These are phyloP conservation scores for Anthracocystis walkeri DNA, from an alignment of 1,284 basidiomycete genomes.

Conservation along the genomic window DNA sequence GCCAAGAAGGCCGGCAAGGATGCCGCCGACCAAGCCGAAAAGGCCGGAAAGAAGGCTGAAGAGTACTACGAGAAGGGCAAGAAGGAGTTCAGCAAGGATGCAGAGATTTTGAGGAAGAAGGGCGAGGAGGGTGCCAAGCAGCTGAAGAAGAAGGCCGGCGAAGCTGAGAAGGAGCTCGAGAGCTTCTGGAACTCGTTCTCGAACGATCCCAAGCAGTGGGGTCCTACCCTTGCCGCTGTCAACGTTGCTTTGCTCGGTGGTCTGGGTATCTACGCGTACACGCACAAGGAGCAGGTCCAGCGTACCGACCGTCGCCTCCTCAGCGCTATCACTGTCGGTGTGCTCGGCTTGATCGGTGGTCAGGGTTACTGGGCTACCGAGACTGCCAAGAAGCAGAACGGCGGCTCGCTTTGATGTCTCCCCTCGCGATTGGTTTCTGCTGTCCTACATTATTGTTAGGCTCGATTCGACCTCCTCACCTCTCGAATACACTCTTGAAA, in stretches of 20 bases:
- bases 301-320: slow-evolving; percentile 61
- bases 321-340: slow-evolving; percentile 58
- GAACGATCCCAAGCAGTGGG: slow-evolving; percentile 65
- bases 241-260: slow-evolving; percentile 65
- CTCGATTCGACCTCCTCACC: background rate
- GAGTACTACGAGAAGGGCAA: slow-evolving; percentile 47
- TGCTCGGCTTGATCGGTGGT: slow-evolving; percentile 61
- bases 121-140: slow-evolving; percentile 57
- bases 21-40: slow-evolving; percentile 24
- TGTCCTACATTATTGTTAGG: slow-evolving; percentile 16
- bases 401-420: slow-evolving; percentile 15
- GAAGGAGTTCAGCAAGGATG: slow-evolving; percentile 49
- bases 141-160: slow-evolving; percentile 47
- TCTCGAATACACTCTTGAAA: slow-evolving; percentile 10
- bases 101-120: slow-evolving; percentile 44
- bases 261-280: slow-evolving; percentile 66
- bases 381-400: slow-evolving; percentile 54
- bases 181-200: slow-evolving; percentile 60
- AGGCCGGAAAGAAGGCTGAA: slow-evolving; percentile 47
- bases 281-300: slow-evolving; percentile 58
- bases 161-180: slow-evolving; percentile 62
- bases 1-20: slow-evolving; percentile 27
- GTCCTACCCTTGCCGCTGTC: slow-evolving; percentile 62
- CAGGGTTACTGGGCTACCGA: slow-evolving; percentile 60
- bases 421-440: background rate